Evolutionary conservation across 1,139 yeast genomes (phyloP).

Genomic region (Pichia sp.): DNA sequence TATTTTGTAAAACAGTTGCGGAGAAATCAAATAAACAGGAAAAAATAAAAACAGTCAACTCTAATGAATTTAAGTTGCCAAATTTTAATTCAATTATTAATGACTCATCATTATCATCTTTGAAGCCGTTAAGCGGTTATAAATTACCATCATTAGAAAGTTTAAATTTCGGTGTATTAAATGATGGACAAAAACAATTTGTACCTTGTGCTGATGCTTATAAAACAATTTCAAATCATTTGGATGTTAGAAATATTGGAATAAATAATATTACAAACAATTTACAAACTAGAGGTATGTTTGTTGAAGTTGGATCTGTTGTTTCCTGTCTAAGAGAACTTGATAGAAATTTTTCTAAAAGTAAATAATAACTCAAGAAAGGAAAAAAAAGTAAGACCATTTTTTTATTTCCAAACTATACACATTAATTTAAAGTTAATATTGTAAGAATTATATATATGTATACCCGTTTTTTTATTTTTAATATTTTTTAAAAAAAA

Average conservation of each 20-base stretch:
- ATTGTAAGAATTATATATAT: too few relatives aligned
- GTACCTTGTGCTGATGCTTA: slow-evolving; percentile 89
- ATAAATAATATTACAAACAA: slow-evolving; percentile 69
- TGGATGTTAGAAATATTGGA: slow-evolving; percentile 66
- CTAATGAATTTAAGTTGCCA: slow-evolving; percentile 16
- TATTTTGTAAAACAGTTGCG: slow-evolving; percentile 83
- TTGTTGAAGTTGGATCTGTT: slow-evolving; percentile 81
- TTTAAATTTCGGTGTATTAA: slow-evolving; percentile 23
- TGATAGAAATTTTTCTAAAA: slow-evolving; percentile 49
- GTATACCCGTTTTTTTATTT: too few relatives aligned
- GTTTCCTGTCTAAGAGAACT: slow-evolving; percentile 77
- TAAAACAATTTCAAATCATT: slow-evolving; percentile 75
- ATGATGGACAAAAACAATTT: slow-evolving; percentile 34
- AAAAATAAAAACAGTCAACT: too few relatives aligned
- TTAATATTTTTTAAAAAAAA: too few relatives aligned
- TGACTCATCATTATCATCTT: too few relatives aligned
- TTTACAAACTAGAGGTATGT: slow-evolving; percentile 77
- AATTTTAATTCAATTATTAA: background rate
- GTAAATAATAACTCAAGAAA: too few relatives aligned
- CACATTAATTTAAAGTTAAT: too few relatives aligned
- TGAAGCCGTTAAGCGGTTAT: too few relatives aligned
- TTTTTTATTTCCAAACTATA: too few relatives aligned
- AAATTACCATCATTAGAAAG: slow-evolving; percentile 23
- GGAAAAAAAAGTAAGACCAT: too few relatives aligned
- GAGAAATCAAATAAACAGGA: slow-evolving; percentile 13